Base-by-base conservation (phyloP, 202 grass and related monocot species). In the Elaeis oleifera region DNA sequence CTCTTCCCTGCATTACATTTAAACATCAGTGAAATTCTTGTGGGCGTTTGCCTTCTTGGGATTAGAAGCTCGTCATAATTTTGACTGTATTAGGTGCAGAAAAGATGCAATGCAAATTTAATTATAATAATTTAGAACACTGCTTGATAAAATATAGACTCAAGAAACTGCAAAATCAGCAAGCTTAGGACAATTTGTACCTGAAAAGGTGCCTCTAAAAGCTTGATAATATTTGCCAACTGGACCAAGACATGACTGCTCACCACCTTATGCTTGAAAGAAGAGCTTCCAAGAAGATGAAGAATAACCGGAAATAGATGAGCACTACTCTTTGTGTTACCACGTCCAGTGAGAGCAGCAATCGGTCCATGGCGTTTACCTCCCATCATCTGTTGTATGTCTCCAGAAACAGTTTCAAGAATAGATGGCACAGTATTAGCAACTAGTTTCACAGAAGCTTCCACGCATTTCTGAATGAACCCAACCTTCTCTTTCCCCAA, bases 241-340 rank as follows among this genome's bases (percentile, higher is more conserved):
- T 97, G 92, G 72, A 83, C 51, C 79, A 97, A 85, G 31, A 91
- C 69, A 71, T 97, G 77, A 32, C 69, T 79, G 60, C 70, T 91
- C 51, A 97, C 84, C 54, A 97, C 84, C 71, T 65, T 80, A 27
- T 88, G 81, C 50, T 83, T 86, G 69, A 97, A 97, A 66, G 84
- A 89, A 69, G 71, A 74, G 68, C 92, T 97, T 54, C 92, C 84
- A 71, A 97, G 84, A 79, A 97, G 81, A 81, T 97, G 92, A 78
- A 97, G 79, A 27, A 97, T 86, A 31, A 97, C 79, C 28, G 88
- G 92, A 64, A 97, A 91, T 74, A 92, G 58, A 84, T 97, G 82
- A 59, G 85, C 79, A 49, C 77, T 89, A 74, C 77, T 84, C 60
- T 89, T 97, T 67, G 84, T 82, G 75, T 92, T 90, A 74, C 72